Evolutionary conservation across 306 rosid species (phyloP).

Genomic region (Boehmeria nivea): DNA sequence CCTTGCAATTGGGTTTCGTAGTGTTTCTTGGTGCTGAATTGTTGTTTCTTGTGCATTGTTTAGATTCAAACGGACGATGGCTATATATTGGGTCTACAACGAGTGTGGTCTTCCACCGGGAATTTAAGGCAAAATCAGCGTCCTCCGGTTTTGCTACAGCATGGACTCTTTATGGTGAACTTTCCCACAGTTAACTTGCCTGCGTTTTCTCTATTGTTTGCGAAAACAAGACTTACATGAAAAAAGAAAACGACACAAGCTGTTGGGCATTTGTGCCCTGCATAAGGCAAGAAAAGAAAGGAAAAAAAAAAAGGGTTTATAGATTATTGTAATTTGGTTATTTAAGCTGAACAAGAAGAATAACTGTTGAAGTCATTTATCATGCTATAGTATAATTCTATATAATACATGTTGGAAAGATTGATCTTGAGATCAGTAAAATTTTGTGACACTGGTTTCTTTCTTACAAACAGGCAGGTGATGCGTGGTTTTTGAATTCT

Average conservation of each 20-base stretch:
- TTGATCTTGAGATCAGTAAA: too few relatives aligned
- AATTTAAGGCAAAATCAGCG: slow-evolving; percentile 28
- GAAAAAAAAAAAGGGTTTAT: background rate
- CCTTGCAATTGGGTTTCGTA: too few relatives aligned
- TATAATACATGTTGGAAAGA: too few relatives aligned
- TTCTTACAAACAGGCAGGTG: slow-evolving; percentile 65
- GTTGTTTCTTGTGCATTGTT: background rate
- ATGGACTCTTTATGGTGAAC: slow-evolving; percentile 79
- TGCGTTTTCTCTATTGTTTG: background rate
- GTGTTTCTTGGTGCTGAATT: background rate
- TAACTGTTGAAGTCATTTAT: too few relatives aligned
- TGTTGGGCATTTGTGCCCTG: too few relatives aligned
- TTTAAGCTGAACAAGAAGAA: background rate
- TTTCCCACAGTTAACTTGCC: background rate
- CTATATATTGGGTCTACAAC: slow-evolving; percentile 72
- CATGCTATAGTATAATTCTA: too few relatives aligned
- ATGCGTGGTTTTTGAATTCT: slow-evolving; percentile 81
- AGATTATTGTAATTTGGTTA: background rate
- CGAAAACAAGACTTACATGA: too few relatives aligned
- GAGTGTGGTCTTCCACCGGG: slow-evolving; percentile 50
- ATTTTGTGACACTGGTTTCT: slow-evolving; percentile 1
- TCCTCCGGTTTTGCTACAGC: slow-evolving; percentile 79
- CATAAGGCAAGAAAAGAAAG: background rate
- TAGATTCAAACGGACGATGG: slow-evolving; percentile 82
- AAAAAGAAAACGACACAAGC: too few relatives aligned